Conservation (phyloP, 352 stramenopile species). For the Pythium dissotocum region DNA sequence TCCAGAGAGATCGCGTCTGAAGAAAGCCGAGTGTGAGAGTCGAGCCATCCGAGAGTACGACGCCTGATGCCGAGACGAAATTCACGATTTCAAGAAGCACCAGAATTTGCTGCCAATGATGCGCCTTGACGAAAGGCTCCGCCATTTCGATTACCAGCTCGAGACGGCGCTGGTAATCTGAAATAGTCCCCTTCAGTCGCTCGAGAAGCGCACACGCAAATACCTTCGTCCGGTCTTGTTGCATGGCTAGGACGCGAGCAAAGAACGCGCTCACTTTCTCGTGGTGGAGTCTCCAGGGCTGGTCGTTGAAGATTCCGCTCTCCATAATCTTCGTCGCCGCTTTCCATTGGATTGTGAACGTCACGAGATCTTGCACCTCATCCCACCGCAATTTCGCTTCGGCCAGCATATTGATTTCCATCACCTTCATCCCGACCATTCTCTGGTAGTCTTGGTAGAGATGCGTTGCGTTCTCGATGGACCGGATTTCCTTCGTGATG, state of each 20-base stretch:
- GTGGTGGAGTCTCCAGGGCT: constrained; percentile 50
- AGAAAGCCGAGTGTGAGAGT: constrained; percentile 58
- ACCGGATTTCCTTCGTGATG: constrained; percentile 41
- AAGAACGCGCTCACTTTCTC: constrained; percentile 42
- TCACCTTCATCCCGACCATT: constrained; percentile 66
- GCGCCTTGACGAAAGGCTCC: constrained; percentile 46
- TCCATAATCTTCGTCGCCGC: constrained; percentile 50
- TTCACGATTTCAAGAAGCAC: constrained; percentile 47
- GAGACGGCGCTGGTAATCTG: constrained; percentile 47
- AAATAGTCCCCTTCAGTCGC: constrained; percentile 34
- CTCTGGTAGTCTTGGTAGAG: constrained; percentile 75
- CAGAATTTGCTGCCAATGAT: constrained; percentile 67
- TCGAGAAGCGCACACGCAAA: constrained; percentile 49
- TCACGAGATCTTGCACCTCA: constrained; percentile 60
- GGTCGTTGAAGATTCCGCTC: constrained; percentile 64
- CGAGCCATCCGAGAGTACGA: constrained; percentile 51
- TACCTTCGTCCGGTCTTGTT: constrained; percentile 24
- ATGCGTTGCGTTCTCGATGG: constrained; percentile 49
- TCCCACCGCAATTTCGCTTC: constrained; percentile 50
- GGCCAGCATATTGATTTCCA: constrained; percentile 48
- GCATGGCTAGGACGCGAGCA: constrained; percentile 35
- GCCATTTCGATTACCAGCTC: constrained; percentile 55
- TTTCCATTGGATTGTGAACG: constrained; percentile 51
- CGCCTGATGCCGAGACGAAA: constrained; percentile 49
- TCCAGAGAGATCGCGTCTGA: constrained; percentile 47